Base-by-base conservation (phyloP, 139 green algal species). In the Edaphochlamys debaryana region DNA sequence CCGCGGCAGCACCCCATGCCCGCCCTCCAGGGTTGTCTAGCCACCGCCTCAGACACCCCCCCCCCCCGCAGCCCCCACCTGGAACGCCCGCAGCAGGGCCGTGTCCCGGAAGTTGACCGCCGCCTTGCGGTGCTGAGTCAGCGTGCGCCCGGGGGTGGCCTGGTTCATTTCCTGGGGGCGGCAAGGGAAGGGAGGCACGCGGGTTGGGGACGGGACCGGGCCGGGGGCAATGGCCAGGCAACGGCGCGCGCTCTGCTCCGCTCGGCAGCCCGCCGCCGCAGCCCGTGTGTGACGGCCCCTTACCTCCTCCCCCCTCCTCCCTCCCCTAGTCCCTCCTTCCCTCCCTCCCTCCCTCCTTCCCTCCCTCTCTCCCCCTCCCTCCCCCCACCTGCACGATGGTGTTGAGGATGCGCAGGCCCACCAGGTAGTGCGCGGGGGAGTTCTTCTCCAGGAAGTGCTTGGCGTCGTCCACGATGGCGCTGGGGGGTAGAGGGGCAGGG, bases 91-190 rank as follows among this genome's bases (percentile, higher is more conserved):
- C 64, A 94, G 85, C 79, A 94, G 84, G 4, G 66, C 86, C 48
- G 90, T 76, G 86, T 97, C 94, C 3, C 94, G 86, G 69, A 97
- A 97, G 32, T 91, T 94, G 30, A 95, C 92, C 0, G 91, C 89
- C 7, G 90, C 91, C 90, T 99, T 99, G 27, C 97, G 89, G 84
- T 99, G 97, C 89, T 98, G 93, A 32, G 95, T 98, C 19, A 99
- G 87, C 15, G 96, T 98, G 40, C 94, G 88, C 5, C 96, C 96
- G 1, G 94, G 92, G 7, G 90, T 97, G 23, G 95, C 88, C 67
- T 92, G 89, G 88, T 99, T 99, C 91, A 99, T 97, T 83, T 99
- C 97, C 50, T 89, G 86, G 37, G 45, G 4, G 7, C 23, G 32
- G 38, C 15, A 37, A 42, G 32, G 5, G 15, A 38, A 5, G 58